Base-by-base conservation (phyloP, 2,329 filamentous ascomycete genomes). In the Paracoccidioides lutzii region DNA sequence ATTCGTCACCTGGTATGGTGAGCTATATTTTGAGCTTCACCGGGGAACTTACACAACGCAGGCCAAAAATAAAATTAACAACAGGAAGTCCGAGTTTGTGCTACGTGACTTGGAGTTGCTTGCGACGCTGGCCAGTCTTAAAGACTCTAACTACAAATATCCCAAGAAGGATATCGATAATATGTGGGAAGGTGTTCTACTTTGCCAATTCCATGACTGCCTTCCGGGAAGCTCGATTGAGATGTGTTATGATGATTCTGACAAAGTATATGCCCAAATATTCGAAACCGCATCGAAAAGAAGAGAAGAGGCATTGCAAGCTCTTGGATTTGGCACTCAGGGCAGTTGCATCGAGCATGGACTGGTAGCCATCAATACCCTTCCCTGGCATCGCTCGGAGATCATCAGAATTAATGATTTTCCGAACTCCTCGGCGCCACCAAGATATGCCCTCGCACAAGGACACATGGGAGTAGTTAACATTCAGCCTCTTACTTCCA, bases 161-260 rank as follows among this genome's bases (percentile, higher is more conserved):
- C 93, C 93, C 8, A 96, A 95, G 72, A 82, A 87, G 67, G 83
- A 93, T n/a, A 84, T 98, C 55, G 93, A 98, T 66, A 80, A 85
- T 56, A 94, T 98, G 83, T 98, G 93, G 93, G 91, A 97, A 74
- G 79, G 81, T 55, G 85, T 91, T 3, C 78, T 97, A 30, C 81
- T 97, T 32, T 97, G 91, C 62, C 93, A 98, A 66, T 98, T 98
- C 77, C 93, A 98, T 62, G 93, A 98, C 68, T 97, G 93, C 68
- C 78, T 98, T 53, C 93, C 93, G 0, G 93, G 93, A 55, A 96
- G 89, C 67, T 88, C 83, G 38, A 97, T 98, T 63, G 90, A 94
- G 70, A 96, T 97, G 90, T 95, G 90, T 70, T 97, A 97, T 65
- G 88, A 95, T 68, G 93, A 98, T 67, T 95, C 90, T 3, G 87